A percentile compares a stretch with the other conserved stretches of the same genome.
Evolutionary conservation across 805 yeast genomes (phyloP).

Genomic region (Candida incommunis): DNA sequence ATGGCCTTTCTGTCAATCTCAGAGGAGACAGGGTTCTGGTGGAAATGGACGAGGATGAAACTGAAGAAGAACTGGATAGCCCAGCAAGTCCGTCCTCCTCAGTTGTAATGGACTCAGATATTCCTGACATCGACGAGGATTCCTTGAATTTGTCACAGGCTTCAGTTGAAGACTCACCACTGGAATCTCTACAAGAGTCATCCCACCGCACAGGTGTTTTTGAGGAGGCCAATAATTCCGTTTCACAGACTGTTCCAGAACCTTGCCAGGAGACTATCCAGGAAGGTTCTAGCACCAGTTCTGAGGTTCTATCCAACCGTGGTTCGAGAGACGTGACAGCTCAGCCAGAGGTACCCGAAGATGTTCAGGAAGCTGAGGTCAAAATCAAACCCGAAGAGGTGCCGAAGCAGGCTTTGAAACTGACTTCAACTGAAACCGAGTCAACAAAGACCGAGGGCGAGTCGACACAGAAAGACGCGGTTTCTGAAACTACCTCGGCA

Average conservation of each 20-base stretch:
- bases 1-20: slow-evolving; percentile 53
- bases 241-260: background rate
- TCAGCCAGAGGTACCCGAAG: background rate
- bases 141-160: background rate
- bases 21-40: slow-evolving; percentile 47
- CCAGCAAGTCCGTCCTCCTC: background rate
- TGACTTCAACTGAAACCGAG: background rate
- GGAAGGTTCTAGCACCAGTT: background rate
- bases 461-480: background rate
- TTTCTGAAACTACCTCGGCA: background rate
- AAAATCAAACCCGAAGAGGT: background rate
- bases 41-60: slow-evolving; percentile 29
- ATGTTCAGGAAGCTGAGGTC: background rate
- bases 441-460: background rate
- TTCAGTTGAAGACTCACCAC: no score
- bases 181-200: background rate
- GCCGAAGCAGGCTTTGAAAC: background rate
- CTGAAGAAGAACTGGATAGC: slow-evolving; percentile 28
- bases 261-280: background rate
- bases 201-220: background rate
- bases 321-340: no score
- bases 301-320: background rate
- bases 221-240: background rate
- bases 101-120: background rate
- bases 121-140: background rate